Conservation (phyloP, 2,329 filamentous ascomycete species). For the Colletotrichum limetticola region DNA sequence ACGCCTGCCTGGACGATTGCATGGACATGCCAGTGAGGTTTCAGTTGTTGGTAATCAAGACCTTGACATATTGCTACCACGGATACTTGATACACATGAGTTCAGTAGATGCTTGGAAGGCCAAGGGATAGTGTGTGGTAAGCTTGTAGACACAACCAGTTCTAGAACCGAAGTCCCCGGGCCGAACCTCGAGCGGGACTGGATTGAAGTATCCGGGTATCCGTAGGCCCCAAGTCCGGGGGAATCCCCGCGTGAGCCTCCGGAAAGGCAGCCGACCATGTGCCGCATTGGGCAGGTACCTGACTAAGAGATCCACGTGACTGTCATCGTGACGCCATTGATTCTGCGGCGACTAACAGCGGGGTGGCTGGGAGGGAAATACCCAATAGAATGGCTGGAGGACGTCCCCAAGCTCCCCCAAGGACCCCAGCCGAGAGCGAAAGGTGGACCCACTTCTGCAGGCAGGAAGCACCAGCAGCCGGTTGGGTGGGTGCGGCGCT, state of each 20-base stretch:
- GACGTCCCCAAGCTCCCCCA: neutral
- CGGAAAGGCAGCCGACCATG: neutral
- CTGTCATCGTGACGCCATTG: slow-evolving; percentile 25
- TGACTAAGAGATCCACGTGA: slow-evolving; percentile 13
- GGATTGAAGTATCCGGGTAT: neutral
- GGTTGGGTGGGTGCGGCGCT: neutral
- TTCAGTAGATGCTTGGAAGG: too few species aligned
- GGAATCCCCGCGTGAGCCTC: neutral
- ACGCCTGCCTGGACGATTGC: too few species aligned
- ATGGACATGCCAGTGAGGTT: too few species aligned
- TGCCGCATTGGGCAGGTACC: slow-evolving; percentile 19
- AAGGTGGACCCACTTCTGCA: neutral
- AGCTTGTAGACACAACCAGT: neutral
- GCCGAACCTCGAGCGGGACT: neutral
- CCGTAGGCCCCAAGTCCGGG: neutral
- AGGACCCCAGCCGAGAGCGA: neutral
- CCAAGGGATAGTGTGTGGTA: too few species aligned
- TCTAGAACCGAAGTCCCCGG: neutral
- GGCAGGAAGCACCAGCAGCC: neutral
- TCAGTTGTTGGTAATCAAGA: too few species aligned
- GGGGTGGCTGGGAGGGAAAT: slow-evolving; percentile 9
- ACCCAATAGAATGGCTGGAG: slow-evolving; percentile 7
- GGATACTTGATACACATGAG: too few species aligned
- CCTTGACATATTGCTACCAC: too few species aligned
- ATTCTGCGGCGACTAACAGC: neutral